Evolutionary conservation across 805 yeast genomes (phyloP).

Genomic region (Ogataea methylovora): DNA sequence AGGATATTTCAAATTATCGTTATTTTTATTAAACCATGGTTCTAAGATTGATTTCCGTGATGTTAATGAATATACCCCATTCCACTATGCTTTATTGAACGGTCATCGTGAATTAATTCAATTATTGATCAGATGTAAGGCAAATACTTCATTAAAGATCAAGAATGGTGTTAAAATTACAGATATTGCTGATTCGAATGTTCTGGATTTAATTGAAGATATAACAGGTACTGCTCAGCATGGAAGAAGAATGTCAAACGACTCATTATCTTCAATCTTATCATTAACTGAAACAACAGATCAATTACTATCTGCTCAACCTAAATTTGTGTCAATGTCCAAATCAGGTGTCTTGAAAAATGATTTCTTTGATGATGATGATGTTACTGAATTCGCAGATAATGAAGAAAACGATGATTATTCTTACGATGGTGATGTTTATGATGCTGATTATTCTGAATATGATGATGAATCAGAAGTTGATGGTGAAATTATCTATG

Average conservation of each 20-base stretch:
- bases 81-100: constrained; percentile 75
- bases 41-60: constrained; percentile 68
- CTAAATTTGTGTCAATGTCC: constrained; percentile 11
- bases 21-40: constrained; percentile 56
- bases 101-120: constrained; percentile 66
- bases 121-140: constrained; percentile 55
- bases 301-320: constrained; percentile 5
- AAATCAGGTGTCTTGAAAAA: constrained; percentile 8
- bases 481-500: constrained; percentile 9
- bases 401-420: constrained; percentile 2
- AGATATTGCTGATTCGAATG: constrained; percentile 34
- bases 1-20: constrained; percentile 57
- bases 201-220: constrained; percentile 22
- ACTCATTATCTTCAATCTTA: constrained; percentile 15
- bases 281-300: constrained; percentile 15
- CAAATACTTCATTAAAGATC: constrained; percentile 46
- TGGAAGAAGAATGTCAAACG: constrained; percentile 18
- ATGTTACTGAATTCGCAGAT: constrained; percentile 3
- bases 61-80: constrained; percentile 75
- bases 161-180: constrained; percentile 38
- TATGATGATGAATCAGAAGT: constrained; percentile 11
- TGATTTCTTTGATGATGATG: constrained; percentile 1
- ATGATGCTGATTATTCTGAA: neutral
- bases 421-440: neutral
- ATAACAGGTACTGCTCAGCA: neutral